Evolutionary conservation across 2,329 filamentous ascomycete species (phyloP).

Genomic region (Penicillium sp.): DNA sequence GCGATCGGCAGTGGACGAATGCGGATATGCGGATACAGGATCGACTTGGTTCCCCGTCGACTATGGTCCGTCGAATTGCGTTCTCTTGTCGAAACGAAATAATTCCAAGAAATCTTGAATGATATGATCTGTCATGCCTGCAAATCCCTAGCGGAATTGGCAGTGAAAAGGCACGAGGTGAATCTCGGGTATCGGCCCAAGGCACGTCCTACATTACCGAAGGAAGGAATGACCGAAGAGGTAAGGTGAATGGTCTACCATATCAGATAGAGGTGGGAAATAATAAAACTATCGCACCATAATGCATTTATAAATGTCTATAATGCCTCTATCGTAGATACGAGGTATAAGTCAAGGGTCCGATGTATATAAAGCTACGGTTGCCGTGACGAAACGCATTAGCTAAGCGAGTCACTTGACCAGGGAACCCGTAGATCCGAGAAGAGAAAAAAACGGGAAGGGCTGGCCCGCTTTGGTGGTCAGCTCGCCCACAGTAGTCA

Average conservation of each 20-base stretch:
- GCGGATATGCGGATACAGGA: neutral
- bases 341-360: neutral
- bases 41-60: neutral
- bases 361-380: conserved; percentile 5
- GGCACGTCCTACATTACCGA: neutral
- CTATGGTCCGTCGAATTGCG: neutral
- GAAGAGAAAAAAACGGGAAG: conserved; percentile 34
- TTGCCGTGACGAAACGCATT: conserved; percentile 38
- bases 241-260: neutral
- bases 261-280: neutral
- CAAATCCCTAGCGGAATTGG: neutral
- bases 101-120: neutral
- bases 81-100: neutral
- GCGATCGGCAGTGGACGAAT: neutral
- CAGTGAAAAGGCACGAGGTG: neutral
- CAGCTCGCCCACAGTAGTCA: neutral
- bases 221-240: neutral
- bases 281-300: neutral
- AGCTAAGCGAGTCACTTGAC: conserved; percentile 32
- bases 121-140: neutral
- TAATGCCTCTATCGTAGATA: neutral
- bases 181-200: neutral
- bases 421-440: conserved; percentile 38
- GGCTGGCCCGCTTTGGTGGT: conserved; percentile 25
- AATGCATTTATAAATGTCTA: no score